Evolutionary conservation across 305 asterid genomes (phyloP), one percentile per base, ranked within the genome.

Genomic region (Solanum hybrid): DNA sequence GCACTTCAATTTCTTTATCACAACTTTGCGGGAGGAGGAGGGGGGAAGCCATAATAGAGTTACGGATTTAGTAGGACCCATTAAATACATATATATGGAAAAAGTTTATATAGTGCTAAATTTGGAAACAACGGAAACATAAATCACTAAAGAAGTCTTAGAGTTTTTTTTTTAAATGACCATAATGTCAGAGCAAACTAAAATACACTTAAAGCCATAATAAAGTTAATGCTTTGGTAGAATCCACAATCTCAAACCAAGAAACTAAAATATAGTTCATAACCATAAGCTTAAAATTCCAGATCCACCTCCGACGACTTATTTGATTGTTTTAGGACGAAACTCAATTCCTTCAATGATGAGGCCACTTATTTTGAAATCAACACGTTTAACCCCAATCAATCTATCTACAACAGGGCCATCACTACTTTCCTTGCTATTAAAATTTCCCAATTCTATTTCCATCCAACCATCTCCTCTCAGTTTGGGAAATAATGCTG

Each of bases 391-490:
- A 73, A 92, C 89, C 93, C 92, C 94, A 71, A 89, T 91, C 32
- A 93, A 84, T 88, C 95, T 89, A 5, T 92, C 94, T 92, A 89
- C 94, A 29, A 94, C 89, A 88, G 85, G 93, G 1, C 91, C 91
- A n/a, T 89, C 88, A 34, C 89, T 85, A 9, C 87, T 92, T 37
- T 37, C 86, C 15, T 87, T 17, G 9, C 66, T 86, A 64, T 56
- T 88, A 77, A 94, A 93, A 51, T 32, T 78, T 24, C 95, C 95
- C 89, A 94, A 9, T 9, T 91, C 92, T 10, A 92, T 88, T 90
- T 94, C 95, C 92, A 92, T 26, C 96, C 95, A 93, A 24, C 95
- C 94, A 40, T 93, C 94, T 4, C 35, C 10, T 27, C 35, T 72
- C 14, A 5, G 10, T 72, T 27, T 13, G 78, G 78, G 22, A 26